phyloP scores from a whole-genome alignment of 1,284 basidiomycete genomes.

The Phenoliferia sp. region DNA sequence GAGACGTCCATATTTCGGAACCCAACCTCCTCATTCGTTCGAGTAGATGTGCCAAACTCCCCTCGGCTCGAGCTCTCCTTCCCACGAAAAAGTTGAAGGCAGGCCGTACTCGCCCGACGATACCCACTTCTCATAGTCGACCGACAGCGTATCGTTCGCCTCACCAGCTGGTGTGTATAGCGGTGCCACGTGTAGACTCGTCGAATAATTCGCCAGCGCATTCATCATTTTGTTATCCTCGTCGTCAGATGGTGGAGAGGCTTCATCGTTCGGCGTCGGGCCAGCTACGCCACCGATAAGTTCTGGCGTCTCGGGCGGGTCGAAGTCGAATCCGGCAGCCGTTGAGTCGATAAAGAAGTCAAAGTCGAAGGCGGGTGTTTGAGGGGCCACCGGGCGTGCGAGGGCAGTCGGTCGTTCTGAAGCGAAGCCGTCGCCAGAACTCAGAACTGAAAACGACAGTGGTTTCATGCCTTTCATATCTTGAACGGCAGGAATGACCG shows the following conservation, averaged over 20 bases:
- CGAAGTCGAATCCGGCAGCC: conserved; percentile 21
- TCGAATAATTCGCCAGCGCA: not conserved
- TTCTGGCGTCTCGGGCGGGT: too few species aligned
- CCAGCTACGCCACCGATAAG: too few species aligned
- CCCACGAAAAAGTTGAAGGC: not conserved
- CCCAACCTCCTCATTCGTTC: not conserved
- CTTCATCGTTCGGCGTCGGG: not conserved
- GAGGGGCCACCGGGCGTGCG: too few species aligned
- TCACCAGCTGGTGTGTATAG: too few species aligned
- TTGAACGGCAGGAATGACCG: conserved; percentile 16
- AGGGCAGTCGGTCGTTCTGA: too few species aligned
- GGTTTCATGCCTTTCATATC: not conserved
- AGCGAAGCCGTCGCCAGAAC: too few species aligned
- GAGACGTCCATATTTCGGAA: too few species aligned
- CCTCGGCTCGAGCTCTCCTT: not conserved
- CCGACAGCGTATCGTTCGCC: too few species aligned
- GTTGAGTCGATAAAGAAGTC: conserved; percentile 26
- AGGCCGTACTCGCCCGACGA: not conserved
- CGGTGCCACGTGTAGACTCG: too few species aligned
- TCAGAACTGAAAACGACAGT: conserved; percentile 19
- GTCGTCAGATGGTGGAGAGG: not conserved
- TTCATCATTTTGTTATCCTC: not conserved
- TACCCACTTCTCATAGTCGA: not conserved
- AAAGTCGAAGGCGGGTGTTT: conserved; percentile 18
- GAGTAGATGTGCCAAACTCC: not conserved